phyloP scores from a whole-genome alignment of 139 green algal genomes.

The Dunaliella sp. region DNA sequence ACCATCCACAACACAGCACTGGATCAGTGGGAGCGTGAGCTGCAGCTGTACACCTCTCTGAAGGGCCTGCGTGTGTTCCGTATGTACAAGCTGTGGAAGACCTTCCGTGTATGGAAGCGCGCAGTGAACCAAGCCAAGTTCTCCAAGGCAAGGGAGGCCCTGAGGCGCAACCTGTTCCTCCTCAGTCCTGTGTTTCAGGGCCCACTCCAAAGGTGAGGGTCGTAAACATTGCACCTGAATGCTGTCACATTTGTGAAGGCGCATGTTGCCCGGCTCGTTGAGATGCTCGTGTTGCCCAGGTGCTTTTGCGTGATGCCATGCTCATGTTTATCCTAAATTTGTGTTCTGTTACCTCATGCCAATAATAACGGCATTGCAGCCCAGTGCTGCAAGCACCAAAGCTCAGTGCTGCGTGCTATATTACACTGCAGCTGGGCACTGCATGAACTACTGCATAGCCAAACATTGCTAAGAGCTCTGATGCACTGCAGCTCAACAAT shows the following conservation, averaged over 20 bases:
- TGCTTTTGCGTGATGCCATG: background rate
- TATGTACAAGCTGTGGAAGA: conserved; percentile 78
- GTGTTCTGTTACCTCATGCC: background rate
- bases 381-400: no score
- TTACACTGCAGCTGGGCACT: no score
- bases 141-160: conserved; percentile 29
- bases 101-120: conserved; percentile 64
- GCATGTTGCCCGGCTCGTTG: background rate
- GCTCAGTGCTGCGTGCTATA: no score
- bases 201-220: conserved; percentile 8
- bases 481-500: no score
- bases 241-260: no score
- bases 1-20: no score
- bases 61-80: conserved; percentile 63
- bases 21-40: conserved; percentile 75
- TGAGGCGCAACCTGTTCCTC: conserved; percentile 73
- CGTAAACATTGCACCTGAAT: background rate
- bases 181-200: conserved; percentile 70
- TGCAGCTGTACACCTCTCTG: conserved; percentile 66
- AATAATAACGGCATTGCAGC: no score
- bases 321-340: background rate
- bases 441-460: no score
- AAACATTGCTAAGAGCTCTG: no score
- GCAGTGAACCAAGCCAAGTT: conserved; percentile 67
- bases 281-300: background rate